Evolutionary conservation across 805 yeast species (phyloP), one percentile per base, ranked within the genome.

Genomic region (Candida ortonii): DNA sequence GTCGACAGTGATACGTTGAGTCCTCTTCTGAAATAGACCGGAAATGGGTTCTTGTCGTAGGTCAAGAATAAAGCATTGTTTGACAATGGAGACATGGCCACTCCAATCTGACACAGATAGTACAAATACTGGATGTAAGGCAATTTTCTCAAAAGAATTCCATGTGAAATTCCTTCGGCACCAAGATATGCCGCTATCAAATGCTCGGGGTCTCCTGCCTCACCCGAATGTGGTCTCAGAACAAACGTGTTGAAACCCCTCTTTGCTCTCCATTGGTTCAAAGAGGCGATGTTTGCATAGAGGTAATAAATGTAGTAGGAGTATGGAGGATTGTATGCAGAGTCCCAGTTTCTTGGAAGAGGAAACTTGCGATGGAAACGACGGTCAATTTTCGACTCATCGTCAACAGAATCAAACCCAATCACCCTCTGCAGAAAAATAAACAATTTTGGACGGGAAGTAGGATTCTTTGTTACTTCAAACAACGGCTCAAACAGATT

Each of bases 201-300:
- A 66, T 93, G 98, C 54, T 93, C 97, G 1, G 97, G 97, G 55
- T 93, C 98, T 41, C 99, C 99, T n/a, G 98, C 99, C 62, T 93
- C 99, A 44, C 99, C 99, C 49, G 96, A 86, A 61, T 93, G 99
- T 3, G 99, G 99, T 52, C 98, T 76, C 50, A 93, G 67, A n/a
- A 87, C 94, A 62, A 93, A 81, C 0, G 97, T 89, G 58, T 84
- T 89, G 62, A 77, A 84, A 0, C 84, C 83, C 38, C 89, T 72
- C 38, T 67, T 70, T 21, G 70, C 64, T 62, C 99, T 76, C 78
- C 90, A 83, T 44, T 81, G 78, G 55, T 93, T 93, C 59, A 93
- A 71, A 7, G 95, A 76, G 2, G 95, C 78, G 60, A 93, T 61
- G 61, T 89, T 89, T 18, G 96, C 82, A 58, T 78, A 90, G 38